Conservation (phyloP, 1,284 basidiomycete species). For the Vanrija sp. region DNA sequence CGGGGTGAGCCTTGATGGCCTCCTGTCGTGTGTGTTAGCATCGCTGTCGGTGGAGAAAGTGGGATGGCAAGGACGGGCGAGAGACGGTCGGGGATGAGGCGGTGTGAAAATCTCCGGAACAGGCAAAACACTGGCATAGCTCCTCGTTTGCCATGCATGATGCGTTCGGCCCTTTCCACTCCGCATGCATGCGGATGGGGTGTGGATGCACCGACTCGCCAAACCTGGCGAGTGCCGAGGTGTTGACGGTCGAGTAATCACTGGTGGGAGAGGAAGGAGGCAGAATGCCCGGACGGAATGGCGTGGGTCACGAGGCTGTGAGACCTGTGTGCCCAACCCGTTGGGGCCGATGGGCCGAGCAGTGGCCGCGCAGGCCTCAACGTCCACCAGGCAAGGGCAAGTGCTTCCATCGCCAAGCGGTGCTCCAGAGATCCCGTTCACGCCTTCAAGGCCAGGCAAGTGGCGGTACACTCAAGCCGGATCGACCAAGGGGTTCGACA, state of each 20-base stretch:
- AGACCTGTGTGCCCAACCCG: background rate
- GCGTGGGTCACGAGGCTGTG: conserved; percentile 1
- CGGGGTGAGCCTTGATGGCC: conserved; percentile 69
- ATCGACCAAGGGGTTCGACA: no score
- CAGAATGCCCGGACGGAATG: background rate
- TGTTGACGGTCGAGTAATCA: background rate
- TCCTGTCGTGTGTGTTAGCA: conserved; percentile 51
- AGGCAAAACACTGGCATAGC: conserved; percentile 21
- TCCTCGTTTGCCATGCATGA: conserved; percentile 9
- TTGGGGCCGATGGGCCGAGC: no score
- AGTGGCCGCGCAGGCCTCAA: no score
- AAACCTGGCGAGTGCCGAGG: background rate
- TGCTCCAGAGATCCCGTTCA: no score
- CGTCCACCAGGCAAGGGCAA: no score
- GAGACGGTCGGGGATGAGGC: background rate
- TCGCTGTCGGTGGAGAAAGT: background rate
- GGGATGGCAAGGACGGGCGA: background rate
- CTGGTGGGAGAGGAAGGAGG: background rate
- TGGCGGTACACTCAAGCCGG: no score
- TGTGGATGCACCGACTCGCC: background rate
- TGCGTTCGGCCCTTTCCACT: background rate
- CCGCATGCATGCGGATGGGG: background rate
- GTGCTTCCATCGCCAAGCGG: no score
- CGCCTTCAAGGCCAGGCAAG: no score
- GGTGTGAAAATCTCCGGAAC: conserved; percentile 25